Evolutionary conservation across 1,139 yeast genomes (phyloP).

Genomic region (Sugiyamaella castrensis): DNA sequence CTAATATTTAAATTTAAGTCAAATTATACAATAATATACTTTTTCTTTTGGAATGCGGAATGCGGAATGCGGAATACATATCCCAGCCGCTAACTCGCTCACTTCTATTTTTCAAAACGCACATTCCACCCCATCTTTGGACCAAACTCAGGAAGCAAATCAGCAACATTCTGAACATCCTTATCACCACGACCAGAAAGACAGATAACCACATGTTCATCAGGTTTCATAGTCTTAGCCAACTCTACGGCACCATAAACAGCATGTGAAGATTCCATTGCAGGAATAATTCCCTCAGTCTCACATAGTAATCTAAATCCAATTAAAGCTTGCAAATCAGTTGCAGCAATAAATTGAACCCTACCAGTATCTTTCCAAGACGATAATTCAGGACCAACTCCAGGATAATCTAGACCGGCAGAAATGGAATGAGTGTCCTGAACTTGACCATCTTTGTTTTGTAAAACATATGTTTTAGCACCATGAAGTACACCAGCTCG

Average conservation of each 20-base stretch:
- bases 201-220: constrained; percentile 78
- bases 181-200: constrained; percentile 99
- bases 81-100: no score
- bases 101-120: constrained; percentile 56
- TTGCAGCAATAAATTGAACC: constrained; percentile 86
- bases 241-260: constrained; percentile 84
- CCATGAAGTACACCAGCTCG: constrained; percentile 98
- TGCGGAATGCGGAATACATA: no score
- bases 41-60: background rate
- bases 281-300: constrained; percentile 97
- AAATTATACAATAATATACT: background rate
- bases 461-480: constrained; percentile 88
- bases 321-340: constrained; percentile 86
- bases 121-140: constrained; percentile 94
- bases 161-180: constrained; percentile 97
- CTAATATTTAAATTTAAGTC: background rate
- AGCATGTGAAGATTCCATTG: constrained; percentile 96
- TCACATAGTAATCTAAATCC: constrained; percentile 89
- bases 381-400: constrained; percentile 98
- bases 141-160: constrained; percentile 83
- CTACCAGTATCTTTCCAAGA: constrained; percentile 93
- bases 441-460: constrained; percentile 89
- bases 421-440: constrained; percentile 97
- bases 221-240: constrained; percentile 80
- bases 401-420: constrained; percentile 98